Evolutionary conservation across 345 rosid genomes (phyloP).

Genomic region (Cardamine chenopodiifolia): DNA sequence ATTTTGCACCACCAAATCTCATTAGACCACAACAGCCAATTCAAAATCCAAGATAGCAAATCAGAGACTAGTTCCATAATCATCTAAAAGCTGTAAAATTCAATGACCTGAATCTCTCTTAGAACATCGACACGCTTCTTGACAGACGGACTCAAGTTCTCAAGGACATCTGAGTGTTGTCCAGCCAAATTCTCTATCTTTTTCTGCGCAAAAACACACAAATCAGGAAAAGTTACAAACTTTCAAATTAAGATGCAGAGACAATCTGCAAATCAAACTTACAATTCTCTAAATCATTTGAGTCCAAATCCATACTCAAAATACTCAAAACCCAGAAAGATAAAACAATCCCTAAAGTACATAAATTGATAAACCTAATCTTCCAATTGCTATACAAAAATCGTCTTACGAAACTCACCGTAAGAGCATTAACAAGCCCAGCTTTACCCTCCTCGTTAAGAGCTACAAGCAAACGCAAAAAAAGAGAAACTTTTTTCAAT

Average conservation of each 20-base stretch:
- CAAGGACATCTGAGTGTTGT: constrained; percentile 71
- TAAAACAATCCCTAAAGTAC: constrained; percentile 4
- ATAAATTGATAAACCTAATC: background rate
- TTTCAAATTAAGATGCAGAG: background rate
- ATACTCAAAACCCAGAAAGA: background rate
- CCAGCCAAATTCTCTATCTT: constrained; percentile 85
- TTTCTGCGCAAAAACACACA: constrained; percentile 48
- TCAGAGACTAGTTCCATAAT: background rate
- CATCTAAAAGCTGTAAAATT: background rate
- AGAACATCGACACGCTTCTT: constrained; percentile 92
- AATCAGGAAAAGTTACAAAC: background rate
- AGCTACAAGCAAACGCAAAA: constrained; percentile 45
- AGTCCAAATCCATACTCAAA: background rate
- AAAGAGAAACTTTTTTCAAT: background rate
- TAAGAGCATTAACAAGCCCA: constrained; percentile 76
- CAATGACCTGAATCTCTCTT: constrained; percentile 80
- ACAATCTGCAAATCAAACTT: constrained; percentile 6
- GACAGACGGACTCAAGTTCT: constrained; percentile 59
- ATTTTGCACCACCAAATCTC: background rate
- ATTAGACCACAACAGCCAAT: background rate
- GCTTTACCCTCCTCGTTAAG: constrained; percentile 73
- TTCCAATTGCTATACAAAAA: background rate
- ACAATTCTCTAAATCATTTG: background rate
- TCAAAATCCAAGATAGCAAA: background rate
- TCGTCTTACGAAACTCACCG: constrained; percentile 47